Evolutionary conservation across 208 protist genomes (phyloP).

Genomic region (Balamuthia mandrillaris): DNA sequence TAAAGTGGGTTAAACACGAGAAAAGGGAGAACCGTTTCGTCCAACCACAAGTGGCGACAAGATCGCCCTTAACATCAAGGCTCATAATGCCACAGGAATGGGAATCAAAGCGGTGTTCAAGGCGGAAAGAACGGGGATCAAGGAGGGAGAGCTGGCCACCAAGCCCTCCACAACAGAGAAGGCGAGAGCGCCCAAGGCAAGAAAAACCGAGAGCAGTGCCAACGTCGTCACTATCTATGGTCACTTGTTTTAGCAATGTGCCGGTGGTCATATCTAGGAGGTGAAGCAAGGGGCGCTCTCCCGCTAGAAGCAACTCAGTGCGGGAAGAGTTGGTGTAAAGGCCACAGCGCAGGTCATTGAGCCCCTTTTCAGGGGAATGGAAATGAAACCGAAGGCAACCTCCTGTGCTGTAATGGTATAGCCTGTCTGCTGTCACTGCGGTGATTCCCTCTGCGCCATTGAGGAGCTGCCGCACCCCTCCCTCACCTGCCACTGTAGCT

Average conservation of each 20-base stretch:
- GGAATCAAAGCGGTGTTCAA: not conserved
- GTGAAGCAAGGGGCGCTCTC: not conserved
- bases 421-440: too few species aligned
- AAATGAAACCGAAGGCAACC: too few species aligned
- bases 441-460: too few species aligned
- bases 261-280: not conserved
- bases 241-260: not conserved
- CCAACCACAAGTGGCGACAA: slow-evolving; percentile 7
- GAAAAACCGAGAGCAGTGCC: not conserved
- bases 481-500: not conserved
- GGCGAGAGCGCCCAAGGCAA: not conserved
- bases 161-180: not conserved
- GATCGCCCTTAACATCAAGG: slow-evolving; percentile 25
- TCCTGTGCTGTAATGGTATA: too few species aligned
- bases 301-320: slow-evolving; percentile 2
- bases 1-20: not conserved
- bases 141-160: slow-evolving; percentile 2
- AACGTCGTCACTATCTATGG: not conserved
- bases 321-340: not conserved
- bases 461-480: not conserved
- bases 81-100: not conserved
- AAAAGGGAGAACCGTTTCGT: not conserved
- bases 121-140: not conserved
- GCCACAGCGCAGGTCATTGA: not conserved
- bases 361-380: slow-evolving; percentile 3